A percentile compares a stretch with the other conserved stretches of the same genome.
Evolutionary conservation across 2,329 filamentous ascomycete genomes (phyloP).

Genomic region (Monosporascus sp.): DNA sequence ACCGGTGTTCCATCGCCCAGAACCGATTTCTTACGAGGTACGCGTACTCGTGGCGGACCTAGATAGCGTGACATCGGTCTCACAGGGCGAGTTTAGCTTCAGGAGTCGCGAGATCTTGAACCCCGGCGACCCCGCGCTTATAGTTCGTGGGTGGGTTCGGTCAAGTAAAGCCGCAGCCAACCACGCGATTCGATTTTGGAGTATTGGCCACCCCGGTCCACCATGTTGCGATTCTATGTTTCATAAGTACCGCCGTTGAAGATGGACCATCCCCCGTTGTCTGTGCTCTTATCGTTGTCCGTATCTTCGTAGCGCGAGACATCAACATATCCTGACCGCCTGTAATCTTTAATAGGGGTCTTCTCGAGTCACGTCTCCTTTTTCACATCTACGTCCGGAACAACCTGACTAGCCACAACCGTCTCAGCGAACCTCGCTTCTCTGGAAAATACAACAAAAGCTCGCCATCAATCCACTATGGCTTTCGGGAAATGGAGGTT

Average conservation of each 20-base stretch:
- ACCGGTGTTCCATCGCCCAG: no score
- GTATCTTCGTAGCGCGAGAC: background rate
- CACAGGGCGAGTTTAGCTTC: no score
- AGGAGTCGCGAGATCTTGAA: background rate
- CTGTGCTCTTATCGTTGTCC: background rate
- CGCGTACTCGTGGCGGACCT: no score
- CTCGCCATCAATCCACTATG: conserved; percentile 5
- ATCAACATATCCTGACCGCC: background rate
- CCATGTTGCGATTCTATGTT: background rate
- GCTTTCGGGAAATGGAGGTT: conserved; percentile 18
- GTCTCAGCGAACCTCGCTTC: background rate
- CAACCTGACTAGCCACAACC: background rate
- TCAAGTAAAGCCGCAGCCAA: background rate
- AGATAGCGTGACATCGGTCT: no score
- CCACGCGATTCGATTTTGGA: background rate
- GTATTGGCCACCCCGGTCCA: background rate
- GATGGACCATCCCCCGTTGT: background rate
- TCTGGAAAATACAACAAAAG: background rate
- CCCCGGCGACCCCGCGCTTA: background rate
- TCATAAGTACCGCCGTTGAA: background rate
- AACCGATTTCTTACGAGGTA: no score
- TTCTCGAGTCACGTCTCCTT: background rate
- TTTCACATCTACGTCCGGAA: background rate
- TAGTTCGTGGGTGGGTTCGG: background rate
- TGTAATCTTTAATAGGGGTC: background rate